Base-by-base conservation (phyloP, 2,329 filamentous ascomycete genomes). In the Ceratocystis eucalypticola region DNA sequence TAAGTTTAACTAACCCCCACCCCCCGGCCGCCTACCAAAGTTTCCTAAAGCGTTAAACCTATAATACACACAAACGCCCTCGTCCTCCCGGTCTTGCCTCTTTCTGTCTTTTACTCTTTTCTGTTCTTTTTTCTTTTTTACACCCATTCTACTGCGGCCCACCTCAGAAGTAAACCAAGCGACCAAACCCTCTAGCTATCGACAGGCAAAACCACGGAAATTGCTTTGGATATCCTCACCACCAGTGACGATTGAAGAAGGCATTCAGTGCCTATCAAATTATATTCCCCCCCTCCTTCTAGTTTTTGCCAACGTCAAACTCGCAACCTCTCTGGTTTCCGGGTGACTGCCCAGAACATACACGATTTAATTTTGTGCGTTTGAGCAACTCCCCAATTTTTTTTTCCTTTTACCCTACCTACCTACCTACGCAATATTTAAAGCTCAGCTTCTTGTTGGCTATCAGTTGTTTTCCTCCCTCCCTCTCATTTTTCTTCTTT, bases 41-140 rank as follows among this genome's bases (percentile, higher is more conserved):
- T 30, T 63, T 30, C 46, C 46, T 15, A 33, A 46, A 64, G 62
- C 44, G 46, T 46, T 55, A 57, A 25, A 64, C 55, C 62, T 67
- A 65, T 65, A 65, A 62, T 67, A 67, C 53, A 62, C 57, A 30
- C 20, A 25, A 67, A 48, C 45, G 50, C 28, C 44, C 66, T 65
- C 62, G 62, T 63, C 66, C 62, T 65, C 63, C 66, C 48, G 59
- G 63, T 65, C 63, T 65, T 65, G 65, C 63, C 57, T 63, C 66
- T 67, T 67, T 67, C 59, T 63, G 63, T 59, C 57, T 65, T 67
- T 62, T 62, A 62, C 63, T 64, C 62, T 65, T 67, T 67, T 67
- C 33, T 62, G 28, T 65, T 61, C 53, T 50, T 65, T 48, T 48
- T 48, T 57, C 59, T 20, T 64, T 61, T 45, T 62, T 62, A 28